phyloP scores from a whole-genome alignment of 106 monocot species.

The Allium fistulosum region DNA sequence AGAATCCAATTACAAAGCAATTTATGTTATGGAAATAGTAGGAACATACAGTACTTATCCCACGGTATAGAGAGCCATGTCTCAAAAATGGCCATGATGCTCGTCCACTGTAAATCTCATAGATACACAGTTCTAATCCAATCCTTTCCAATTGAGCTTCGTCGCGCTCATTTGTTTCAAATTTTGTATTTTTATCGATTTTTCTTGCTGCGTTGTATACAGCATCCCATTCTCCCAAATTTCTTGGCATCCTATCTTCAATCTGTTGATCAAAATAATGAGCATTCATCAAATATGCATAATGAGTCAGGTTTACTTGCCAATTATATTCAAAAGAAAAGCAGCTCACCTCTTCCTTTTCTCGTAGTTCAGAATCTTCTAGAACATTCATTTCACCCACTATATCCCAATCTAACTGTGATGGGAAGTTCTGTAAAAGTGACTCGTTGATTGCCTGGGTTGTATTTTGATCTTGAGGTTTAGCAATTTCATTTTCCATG shows the following conservation, averaged over 20 bases:
- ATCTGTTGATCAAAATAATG: slow-evolving; percentile 29
- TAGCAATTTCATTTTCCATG: slow-evolving; percentile 32
- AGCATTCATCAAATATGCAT: neutral
- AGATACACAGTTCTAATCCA: slow-evolving; percentile 75
- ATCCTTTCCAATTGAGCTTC: slow-evolving; percentile 83
- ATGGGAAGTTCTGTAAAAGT: slow-evolving; percentile 32
- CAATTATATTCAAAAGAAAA: neutral
- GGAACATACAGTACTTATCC: slow-evolving; percentile 75
- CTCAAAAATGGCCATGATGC: slow-evolving; percentile 87
- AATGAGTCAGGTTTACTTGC: neutral
- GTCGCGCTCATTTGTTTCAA: slow-evolving; percentile 67
- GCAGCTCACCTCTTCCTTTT: slow-evolving; percentile 67
- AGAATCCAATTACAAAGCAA: neutral
- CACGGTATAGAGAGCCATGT: slow-evolving; percentile 80
- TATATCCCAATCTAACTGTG: slow-evolving; percentile 65
- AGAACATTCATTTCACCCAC: slow-evolving; percentile 51
- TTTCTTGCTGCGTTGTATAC: slow-evolving; percentile 63
- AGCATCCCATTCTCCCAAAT: slow-evolving; percentile 68
- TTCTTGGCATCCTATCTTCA: slow-evolving; percentile 69
- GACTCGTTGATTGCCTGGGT: slow-evolving; percentile 19
- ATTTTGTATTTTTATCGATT: slow-evolving; percentile 34
- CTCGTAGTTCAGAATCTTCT: slow-evolving; percentile 73
- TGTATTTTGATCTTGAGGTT: slow-evolving; percentile 9
- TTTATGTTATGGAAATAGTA: slow-evolving; percentile 1
- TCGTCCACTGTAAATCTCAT: slow-evolving; percentile 76